Evolutionary conservation across 805 yeast species (phyloP), one percentile per base, ranked within the genome.

Genomic region (Dipodascopsis uninucleata): DNA sequence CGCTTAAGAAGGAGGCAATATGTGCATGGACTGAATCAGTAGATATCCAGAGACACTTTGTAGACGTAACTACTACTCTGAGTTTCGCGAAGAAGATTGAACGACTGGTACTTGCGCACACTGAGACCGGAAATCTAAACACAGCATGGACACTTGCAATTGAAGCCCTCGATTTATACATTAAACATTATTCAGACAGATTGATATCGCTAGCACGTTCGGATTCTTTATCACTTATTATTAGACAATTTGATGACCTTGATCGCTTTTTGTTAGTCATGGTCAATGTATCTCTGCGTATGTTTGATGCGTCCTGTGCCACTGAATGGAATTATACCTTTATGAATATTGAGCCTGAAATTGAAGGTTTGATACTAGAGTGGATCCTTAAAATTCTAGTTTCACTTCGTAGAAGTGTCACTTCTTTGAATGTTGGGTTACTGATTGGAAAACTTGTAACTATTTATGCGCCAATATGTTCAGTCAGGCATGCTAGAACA

Each of bases 31-130:
- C 31, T 10, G 18, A n/a, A 2, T 40, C 53, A 2, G 22, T 49
- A 14, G 33, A 24, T 3, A 18, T 45, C 5, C 47, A 49, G 14
- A 22, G 47, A 6, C 39, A 25, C n/a, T 17, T n/a, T 8, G 20
- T 28, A 10, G 25, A 6, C 18, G 9, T 18, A 5, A 14, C 21
- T 5, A 6, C 17, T 5, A 31, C 21, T 6, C 8, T 20, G 12
- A 7, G 24, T 2, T 31, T 45, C 4, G 39, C 32, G 4, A 49
- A 41, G 36, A 49, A 49, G 46, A 39, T 49, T 5, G 53, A 50
- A 23, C 24, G 53, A 3, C 35, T 50, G 24, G 48, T 43, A 3
- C 20, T 46, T 4, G 53, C 53, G 1, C 29, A 31, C 22, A 28
- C 32, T n/a, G 53, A 49, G 10, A 20, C 42, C 3, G 21, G 32